phyloP scores from a whole-genome alignment of 805 yeast genomes.

The Candida piceae region DNA sequence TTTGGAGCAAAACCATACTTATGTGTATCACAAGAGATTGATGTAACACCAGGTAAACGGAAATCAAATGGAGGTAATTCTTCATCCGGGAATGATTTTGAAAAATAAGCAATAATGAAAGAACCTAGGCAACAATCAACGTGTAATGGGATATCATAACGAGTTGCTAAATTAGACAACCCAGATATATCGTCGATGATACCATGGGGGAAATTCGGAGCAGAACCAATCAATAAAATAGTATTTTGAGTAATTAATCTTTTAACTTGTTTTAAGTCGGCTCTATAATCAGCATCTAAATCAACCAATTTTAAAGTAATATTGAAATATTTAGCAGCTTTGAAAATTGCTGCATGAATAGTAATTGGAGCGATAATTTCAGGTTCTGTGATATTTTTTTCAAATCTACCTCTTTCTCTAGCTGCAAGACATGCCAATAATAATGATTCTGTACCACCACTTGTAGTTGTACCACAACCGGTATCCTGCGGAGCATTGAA shows the following conservation, averaged over 20 bases:
- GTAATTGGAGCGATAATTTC: constrained; percentile 88
- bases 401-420: constrained; percentile 60
- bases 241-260: constrained; percentile 73
- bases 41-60: constrained; percentile 86
- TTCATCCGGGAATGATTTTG: constrained; percentile 37
- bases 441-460: constrained; percentile 95
- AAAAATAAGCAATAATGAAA: constrained; percentile 77
- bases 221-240: constrained; percentile 82
- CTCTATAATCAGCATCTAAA: constrained; percentile 62
- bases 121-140: constrained; percentile 97
- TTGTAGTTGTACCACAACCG: constrained; percentile 77
- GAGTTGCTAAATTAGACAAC: constrained; percentile 60
- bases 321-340: constrained; percentile 87
- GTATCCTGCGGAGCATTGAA: constrained; percentile 69
- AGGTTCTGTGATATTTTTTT: constrained; percentile 60
- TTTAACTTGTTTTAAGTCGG: constrained; percentile 56
- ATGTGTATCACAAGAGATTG: constrained; percentile 99
- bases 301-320: constrained; percentile 81
- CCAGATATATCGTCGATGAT: constrained; percentile 83
- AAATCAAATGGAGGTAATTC: constrained; percentile 67
- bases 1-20: constrained; percentile 98
- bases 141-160: constrained; percentile 76
- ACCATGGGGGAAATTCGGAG: constrained; percentile 97
- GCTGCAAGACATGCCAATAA: constrained; percentile 85
- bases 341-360: constrained; percentile 92